Base-by-base conservation (phyloP, 2,329 filamentous ascomycete genomes). In the Colletotrichum tofieldiae region DNA sequence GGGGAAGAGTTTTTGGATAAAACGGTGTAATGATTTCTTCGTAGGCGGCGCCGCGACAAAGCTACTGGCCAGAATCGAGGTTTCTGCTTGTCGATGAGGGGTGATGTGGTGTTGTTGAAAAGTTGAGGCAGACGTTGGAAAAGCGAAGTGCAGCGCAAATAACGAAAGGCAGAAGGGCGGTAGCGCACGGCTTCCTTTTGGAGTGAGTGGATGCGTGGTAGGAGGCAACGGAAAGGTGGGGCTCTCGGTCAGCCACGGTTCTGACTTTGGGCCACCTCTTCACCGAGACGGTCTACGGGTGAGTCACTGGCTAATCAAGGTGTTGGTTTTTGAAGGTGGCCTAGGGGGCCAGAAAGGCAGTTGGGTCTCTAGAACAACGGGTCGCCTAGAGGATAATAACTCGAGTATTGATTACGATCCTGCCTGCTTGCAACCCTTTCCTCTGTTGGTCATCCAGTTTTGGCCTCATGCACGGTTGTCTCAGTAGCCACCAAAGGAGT, bases 111-210 rank as follows among this genome's bases (percentile, higher is more conserved):
- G 35, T 54, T 41, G 35, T 8, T 52, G 47, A 39, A 37, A 55
- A n/a, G 61, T 55, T 11, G 20, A 55, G 49, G 49, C 23, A 64
- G 49, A n/a, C 29, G 61, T 26, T 41, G 45, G n/a, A 55, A 55
- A 55, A 45, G 26, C 49, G 20, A 63, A 26, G 35, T 63, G 60
- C 26, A 49, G 61, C 37, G 23, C 49, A 43, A 32, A 64, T 52
- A 35, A 54, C 37, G 45, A 26, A 35, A 56, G 29, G 16, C 23
- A 37, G 49, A 56, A 65, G 51, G 49, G 59, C 58, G 58, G 65
- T 63, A 56, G 51, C 47, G 67, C 67, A 54, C 54, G 67, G 49
- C 35, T 62, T 37, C 32, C 20, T 60, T 47, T 47, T 60, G 58
- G 41, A 60, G 39, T 60, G 41, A 55, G 43, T 37, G 52, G 16